Evolutionary conservation across 345 rosid genomes (phyloP), one percentile per base, ranked within the genome.

Genomic region (Psidium guajava): DNA sequence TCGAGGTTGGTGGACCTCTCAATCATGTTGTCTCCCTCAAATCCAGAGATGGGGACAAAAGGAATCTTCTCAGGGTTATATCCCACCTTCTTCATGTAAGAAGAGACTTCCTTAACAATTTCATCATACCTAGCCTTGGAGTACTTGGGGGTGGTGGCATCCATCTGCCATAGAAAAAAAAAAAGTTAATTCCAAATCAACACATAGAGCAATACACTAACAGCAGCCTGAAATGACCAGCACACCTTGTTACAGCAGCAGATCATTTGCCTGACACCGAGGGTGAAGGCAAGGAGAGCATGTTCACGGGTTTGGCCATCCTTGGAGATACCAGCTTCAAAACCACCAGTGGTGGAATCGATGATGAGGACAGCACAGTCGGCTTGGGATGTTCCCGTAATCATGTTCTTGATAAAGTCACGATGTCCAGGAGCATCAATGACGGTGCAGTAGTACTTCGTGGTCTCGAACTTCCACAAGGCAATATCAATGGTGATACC

Each of bases 401-500:
- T n/a, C n/a, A n/a, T n/a, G n/a, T n/a, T n/a, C n/a, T n/a, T n/a
- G n/a, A n/a, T n/a, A n/a, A n/a, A n/a, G n/a, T n/a, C n/a, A n/a
- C n/a, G n/a, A n/a, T n/a, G n/a, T n/a, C n/a, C n/a, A n/a, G n/a
- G n/a, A n/a, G n/a, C n/a, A n/a, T n/a, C n/a, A 11, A 96, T 96
- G 86, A 94, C 98, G 28, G 98, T 96, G 89, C 98, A 95, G 93
- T 94, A 94, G 92, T 94, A 96, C 88, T 89, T 95, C 84, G 96
- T 96, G 87, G 98, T 96, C 92, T 95, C 98, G 0, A 96, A 96
- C 86, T 96, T 96, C 98, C 98, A 94, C 82, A 96, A 85, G 77
- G 98, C 98, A 91, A 96, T 94, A 80, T 94, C 98, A 84, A 95
- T 96, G 83, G 98, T 96, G 27, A 96, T 96, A 86, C 97, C 98